Conservation (phyloP, 2,329 filamentous ascomycete species). For the Venturia asperata region DNA sequence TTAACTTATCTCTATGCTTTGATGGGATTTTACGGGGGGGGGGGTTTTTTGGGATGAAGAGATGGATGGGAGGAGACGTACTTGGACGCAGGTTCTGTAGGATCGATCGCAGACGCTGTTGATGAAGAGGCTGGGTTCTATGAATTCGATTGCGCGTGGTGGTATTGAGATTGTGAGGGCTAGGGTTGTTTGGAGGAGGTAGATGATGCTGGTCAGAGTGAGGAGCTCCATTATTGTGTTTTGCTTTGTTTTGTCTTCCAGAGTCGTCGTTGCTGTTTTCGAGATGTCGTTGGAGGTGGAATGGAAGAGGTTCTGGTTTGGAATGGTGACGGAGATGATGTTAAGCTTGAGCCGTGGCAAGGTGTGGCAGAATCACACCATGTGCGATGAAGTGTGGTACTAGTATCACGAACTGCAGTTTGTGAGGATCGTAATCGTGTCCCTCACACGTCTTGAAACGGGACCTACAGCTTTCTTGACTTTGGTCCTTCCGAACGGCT, state of each 20-base stretch:
- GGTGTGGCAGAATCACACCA: not conserved
- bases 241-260: not conserved
- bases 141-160: not conserved
- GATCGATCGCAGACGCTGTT: not conserved
- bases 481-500: too few relatives aligned
- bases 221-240: not conserved
- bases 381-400: not conserved
- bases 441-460: not conserved
- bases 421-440: not conserved
- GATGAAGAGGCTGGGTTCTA: not conserved
- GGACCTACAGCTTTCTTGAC: not conserved
- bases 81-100: not conserved
- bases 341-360: not conserved
- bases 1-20: not conserved
- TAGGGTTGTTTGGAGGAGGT: not conserved
- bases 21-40: too few relatives aligned
- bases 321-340: not conserved
- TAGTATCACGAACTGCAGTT: not conserved
- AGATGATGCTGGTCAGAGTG: not conserved
- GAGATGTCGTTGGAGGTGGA: not conserved
- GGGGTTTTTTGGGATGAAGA: not conserved
- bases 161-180: not conserved
- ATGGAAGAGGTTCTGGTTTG: not conserved
- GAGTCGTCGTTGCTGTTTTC: not conserved
- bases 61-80: not conserved